A percentile compares a stretch with the other conserved stretches of the same genome.
Conservation (phyloP, 2,329 filamentous ascomycete species). For the Aureobasidium sp. region DNA sequence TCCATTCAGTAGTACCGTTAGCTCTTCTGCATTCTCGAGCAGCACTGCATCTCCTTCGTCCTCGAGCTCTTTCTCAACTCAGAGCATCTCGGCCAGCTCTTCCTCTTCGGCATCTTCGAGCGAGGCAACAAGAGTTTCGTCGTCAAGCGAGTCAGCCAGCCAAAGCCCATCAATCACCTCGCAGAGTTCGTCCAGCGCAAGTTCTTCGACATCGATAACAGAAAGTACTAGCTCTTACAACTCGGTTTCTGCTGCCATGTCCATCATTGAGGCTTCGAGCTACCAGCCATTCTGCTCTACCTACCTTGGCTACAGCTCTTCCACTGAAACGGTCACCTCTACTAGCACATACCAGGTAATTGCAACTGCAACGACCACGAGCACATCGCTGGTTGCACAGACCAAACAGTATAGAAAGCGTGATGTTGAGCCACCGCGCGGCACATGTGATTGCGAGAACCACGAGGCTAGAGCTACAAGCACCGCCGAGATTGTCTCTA, state of each 20-base stretch:
- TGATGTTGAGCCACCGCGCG: constrained; percentile 9
- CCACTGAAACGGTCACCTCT: constrained; percentile 10
- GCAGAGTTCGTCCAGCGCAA: constrained; percentile 3
- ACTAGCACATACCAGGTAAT: constrained; percentile 12
- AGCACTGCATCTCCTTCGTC: background rate
- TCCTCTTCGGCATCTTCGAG: background rate
- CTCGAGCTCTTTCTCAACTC: background rate
- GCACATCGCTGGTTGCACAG: background rate
- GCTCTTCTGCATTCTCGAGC: background rate
- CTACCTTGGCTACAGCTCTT: constrained; percentile 17
- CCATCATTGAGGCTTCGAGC: constrained; percentile 11
- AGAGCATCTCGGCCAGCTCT: background rate
- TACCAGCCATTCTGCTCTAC: constrained; percentile 21
- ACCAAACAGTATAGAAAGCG: constrained; percentile 16
- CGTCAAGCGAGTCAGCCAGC: background rate
- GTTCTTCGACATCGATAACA: background rate
- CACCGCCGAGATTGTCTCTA: constrained; percentile 8
- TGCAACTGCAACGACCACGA: constrained; percentile 12
- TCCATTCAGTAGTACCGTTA: background rate
- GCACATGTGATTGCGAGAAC: constrained; percentile 12
- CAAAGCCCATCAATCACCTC: background rate
- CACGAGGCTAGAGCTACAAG: constrained; percentile 5
- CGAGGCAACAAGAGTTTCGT: background rate
- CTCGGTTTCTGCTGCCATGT: constrained; percentile 7
- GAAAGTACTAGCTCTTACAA: constrained; percentile 6